A percentile compares a stretch with the other conserved stretches of the same genome.
Conservation (phyloP, 495 filamentous ascomycete genomes). For the Pyrenula massariospora region DNA sequence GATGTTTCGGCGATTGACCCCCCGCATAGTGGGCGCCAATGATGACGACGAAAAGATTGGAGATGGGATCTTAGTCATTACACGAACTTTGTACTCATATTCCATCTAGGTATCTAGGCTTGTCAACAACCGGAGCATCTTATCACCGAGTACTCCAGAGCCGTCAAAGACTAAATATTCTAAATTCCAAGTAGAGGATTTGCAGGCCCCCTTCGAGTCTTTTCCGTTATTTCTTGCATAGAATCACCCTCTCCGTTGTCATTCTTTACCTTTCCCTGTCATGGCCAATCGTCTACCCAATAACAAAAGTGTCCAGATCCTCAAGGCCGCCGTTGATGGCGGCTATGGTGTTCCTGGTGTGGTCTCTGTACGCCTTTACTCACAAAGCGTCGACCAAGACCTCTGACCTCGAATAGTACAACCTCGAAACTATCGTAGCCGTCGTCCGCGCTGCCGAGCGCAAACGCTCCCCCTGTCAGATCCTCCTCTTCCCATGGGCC, state of each 20-base stretch:
- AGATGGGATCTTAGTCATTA: too few species aligned
- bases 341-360: conserved; percentile 45
- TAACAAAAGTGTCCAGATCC: conserved; percentile 50
- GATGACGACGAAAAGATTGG: not conserved
- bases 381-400: not conserved
- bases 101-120: too few species aligned
- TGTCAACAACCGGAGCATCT: too few species aligned
- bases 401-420: conserved; percentile 32
- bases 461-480: conserved; percentile 52
- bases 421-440: conserved; percentile 63
- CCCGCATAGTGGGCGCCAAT: not conserved
- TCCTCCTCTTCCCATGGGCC: conserved; percentile 68
- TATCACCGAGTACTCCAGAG: too few species aligned
- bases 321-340: conserved; percentile 45
- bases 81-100: too few species aligned
- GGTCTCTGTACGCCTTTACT: conserved; percentile 36
- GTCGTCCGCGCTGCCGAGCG: conserved; percentile 56
- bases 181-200: too few species aligned
- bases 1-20: not conserved
- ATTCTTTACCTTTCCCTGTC: not conserved
- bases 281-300: conserved; percentile 16
- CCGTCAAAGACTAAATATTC: too few species aligned
- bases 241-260: too few species aligned
- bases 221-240: too few species aligned
- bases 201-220: too few species aligned